phyloP scores from a whole-genome alignment of 2,329 filamentous ascomycete genomes.

The Aspergillus niger region DNA sequence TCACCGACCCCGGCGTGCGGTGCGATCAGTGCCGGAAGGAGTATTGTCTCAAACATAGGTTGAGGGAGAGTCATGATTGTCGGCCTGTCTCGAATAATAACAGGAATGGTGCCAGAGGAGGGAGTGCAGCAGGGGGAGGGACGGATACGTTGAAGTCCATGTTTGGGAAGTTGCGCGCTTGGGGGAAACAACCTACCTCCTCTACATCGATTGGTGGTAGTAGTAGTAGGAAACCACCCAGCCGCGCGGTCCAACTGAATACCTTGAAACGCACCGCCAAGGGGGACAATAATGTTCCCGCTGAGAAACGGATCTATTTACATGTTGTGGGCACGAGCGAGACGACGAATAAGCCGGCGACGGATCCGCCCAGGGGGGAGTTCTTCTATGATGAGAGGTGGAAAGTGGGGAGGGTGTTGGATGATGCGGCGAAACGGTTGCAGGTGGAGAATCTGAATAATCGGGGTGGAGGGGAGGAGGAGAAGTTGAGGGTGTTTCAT shows the following conservation, averaged over 20 bases:
- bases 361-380: conserved; percentile 78
- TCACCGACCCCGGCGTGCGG: conserved; percentile 53
- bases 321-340: conserved; percentile 88
- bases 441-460: conserved; percentile 51
- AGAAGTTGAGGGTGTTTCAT: conserved; percentile 84
- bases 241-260: conserved; percentile 69
- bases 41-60: conserved; percentile 55
- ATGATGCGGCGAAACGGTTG: conserved; percentile 47
- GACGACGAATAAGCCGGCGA: conserved; percentile 78
- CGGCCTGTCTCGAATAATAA: conserved; percentile 54
- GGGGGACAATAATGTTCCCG: conserved; percentile 78
- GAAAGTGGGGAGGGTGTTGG: conserved; percentile 73
- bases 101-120: conserved; percentile 23
- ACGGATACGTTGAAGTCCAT: conserved; percentile 70
- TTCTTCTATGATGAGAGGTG: conserved; percentile 83
- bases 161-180: conserved; percentile 74
- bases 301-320: conserved; percentile 85
- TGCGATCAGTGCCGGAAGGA: conserved; percentile 52
- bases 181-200: conserved; percentile 70
- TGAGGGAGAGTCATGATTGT: conserved; percentile 77
- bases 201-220: conserved; percentile 54
- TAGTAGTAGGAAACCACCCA: conserved; percentile 68
- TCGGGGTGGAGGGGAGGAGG: conserved; percentile 54
- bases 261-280: conserved; percentile 84
- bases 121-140: conserved; percentile 34